Base-by-base conservation (phyloP, 352 stramenopile genomes). In the Phytophthora megakarya region DNA sequence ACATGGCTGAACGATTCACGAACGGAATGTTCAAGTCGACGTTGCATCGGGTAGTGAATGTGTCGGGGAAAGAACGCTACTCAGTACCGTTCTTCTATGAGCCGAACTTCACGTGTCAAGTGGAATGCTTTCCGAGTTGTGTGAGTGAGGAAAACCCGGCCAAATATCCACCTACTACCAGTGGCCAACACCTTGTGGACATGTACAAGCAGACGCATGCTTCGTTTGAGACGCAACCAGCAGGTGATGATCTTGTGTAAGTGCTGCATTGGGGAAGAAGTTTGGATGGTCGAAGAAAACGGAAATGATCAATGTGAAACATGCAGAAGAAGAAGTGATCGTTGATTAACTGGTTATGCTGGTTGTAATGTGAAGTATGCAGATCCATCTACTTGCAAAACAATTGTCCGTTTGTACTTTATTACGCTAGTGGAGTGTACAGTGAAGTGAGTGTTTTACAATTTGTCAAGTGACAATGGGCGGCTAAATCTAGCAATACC, bases 81-180 rank as follows among this genome's bases (percentile, higher is more conserved):
- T 91, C 82, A n/a, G 70, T 89, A n/a, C 80, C 82, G 30, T 89
- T 91, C 63, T 91, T 91, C 53, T 91, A 88, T 56, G 82, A 91
- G 44, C 82, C 82, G 15, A 88, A 91, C 60, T 91, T 85, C 42
- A 78, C 76, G 35, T 91, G 82, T 61, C 59, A 70, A 28, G 82
- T 91, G 22, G 71, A 78, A 62, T 87, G 76, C 50, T 84, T 91
- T 30, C 68, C 74, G 22, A 88, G 76, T 42, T 91, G 80, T 55
- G 73, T 86, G 39, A 83, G 58, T 44, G 64, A 54, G 10, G 64
- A 70, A 15, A 76, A 76, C 48, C 76, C 78, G 23, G 42, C 78
- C 30, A 84, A 87, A 39, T 92, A 92, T 48, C 38, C 69, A 11
- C 71, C 84, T 0, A 90, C 85, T 1, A 95, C 81, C 6, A 92